Conservation (phyloP, 805 yeast genomes). For the Monosporozyma siamensis region DNA sequence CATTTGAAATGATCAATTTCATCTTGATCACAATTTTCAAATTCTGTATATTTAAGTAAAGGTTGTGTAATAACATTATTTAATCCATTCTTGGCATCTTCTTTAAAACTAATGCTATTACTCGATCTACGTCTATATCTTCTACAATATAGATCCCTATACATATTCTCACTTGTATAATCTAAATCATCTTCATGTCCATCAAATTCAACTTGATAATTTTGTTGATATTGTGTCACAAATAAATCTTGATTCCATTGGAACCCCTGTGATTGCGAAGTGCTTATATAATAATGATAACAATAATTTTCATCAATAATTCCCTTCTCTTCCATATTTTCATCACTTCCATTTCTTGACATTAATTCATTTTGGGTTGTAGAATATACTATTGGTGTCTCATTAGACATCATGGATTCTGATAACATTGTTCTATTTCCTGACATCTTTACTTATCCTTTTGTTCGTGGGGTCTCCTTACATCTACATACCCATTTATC, state of each 20-base stretch:
- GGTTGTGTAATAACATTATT: not conserved
- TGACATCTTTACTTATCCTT: not conserved
- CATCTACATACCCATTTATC: not conserved
- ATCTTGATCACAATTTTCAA: not conserved
- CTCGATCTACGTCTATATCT: conserved; percentile 23
- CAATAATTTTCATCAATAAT: too few relatives aligned
- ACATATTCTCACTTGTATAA: conserved; percentile 7
- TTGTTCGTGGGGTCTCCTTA: not conserved
- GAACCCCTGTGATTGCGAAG: conserved; percentile 59
- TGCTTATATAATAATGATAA: conserved; percentile 13
- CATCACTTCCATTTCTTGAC: not conserved
- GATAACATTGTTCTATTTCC: not conserved
- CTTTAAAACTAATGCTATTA: conserved; percentile 19
- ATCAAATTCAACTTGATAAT: conserved; percentile 29
- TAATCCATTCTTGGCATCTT: conserved; percentile 22
- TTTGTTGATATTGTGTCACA: conserved; percentile 62
- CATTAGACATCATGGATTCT: conserved; percentile 4
- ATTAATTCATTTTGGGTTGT: not conserved
- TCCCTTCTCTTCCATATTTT: not conserved
- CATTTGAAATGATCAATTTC: conserved; percentile 1
- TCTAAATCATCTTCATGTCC: conserved; percentile 9
- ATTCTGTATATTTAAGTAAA: not conserved
- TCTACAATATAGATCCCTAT: not conserved
- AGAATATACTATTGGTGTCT: conserved; percentile 5
- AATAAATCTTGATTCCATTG: conserved; percentile 69